phyloP scores from a whole-genome alignment of 495 filamentous ascomycete species.

The Thermothielavioides terrestris region DNA sequence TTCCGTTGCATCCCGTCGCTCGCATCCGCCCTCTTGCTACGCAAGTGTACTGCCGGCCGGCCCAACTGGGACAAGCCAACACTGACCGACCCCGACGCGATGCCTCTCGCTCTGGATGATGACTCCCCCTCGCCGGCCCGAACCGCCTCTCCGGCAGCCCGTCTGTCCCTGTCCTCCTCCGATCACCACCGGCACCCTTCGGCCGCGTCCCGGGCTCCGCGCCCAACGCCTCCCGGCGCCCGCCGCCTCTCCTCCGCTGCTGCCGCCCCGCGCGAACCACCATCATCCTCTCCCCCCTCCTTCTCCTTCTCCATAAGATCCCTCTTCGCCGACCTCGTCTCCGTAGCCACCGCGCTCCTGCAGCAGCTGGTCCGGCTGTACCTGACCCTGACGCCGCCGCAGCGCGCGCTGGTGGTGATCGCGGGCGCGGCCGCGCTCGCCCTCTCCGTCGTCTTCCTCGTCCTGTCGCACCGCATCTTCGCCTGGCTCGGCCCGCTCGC shows the following conservation, averaged over 20 bases:
- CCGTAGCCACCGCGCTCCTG: constrained; percentile 6
- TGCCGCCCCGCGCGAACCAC: constrained; percentile 1
- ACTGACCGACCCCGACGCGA: neutral
- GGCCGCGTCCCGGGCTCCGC: constrained; percentile 2
- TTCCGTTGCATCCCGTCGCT: neutral
- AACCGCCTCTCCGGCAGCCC: neutral
- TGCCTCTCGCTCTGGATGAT: constrained; percentile 1
- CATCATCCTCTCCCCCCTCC: constrained; percentile 4
- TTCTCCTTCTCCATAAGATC: neutral
- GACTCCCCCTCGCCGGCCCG: neutral
- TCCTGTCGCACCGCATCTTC: constrained; percentile 74
- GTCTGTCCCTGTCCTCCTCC: neutral
- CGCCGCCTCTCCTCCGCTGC: constrained; percentile 10
- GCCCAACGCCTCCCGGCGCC: constrained; percentile 6
- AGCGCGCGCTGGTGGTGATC: constrained; percentile 50
- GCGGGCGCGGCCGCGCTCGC: constrained; percentile 41
- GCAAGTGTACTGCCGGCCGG: too few species aligned
- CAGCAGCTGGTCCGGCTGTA: constrained; percentile 24
- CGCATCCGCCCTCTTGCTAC: neutral
- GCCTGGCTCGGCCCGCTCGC: constrained; percentile 60
- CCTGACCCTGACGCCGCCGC: constrained; percentile 45
- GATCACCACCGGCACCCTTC: neutral
- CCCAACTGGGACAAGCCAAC: neutral
- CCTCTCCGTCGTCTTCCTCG: constrained; percentile 56
- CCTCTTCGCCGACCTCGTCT: constrained; percentile 13